Percentiles rank a stretch among this genome's conserved stretches.
phyloP scores from a whole-genome alignment of 2,329 filamentous ascomycete species.

The Aspergillus glaucus region DNA sequence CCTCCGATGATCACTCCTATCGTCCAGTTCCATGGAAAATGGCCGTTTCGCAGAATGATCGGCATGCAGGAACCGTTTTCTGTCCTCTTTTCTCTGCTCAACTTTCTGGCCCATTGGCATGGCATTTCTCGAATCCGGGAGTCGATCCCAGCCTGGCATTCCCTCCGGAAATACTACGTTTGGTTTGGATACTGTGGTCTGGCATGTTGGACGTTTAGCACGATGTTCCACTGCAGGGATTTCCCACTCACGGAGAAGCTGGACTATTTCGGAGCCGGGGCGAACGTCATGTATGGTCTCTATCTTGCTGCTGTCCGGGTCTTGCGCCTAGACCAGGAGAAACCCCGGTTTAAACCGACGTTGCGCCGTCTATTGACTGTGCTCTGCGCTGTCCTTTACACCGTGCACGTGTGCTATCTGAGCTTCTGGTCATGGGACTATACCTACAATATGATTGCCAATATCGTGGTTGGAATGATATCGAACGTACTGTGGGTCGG shows the following conservation, averaged over 20 bases:
- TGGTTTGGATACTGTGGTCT: constrained; percentile 74
- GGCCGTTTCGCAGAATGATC: constrained; percentile 86
- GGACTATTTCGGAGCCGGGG: constrained; percentile 93
- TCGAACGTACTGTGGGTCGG: constrained; percentile 81
- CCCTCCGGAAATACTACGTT: constrained; percentile 74
- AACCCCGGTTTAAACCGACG: constrained; percentile 42
- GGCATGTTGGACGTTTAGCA: constrained; percentile 78
- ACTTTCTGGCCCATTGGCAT: constrained; percentile 76
- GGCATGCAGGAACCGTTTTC: constrained; percentile 94
- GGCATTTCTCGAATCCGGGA: constrained; percentile 67
- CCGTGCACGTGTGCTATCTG: constrained; percentile 73
- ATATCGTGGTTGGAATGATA: constrained; percentile 71
- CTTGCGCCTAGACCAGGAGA: constrained; percentile 66
- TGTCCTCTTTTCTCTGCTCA: constrained; percentile 87
- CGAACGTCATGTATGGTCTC: constrained; percentile 81
- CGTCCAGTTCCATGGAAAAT: constrained; percentile 96
- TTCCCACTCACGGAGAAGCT: constrained; percentile 81
- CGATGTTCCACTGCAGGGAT: constrained; percentile 88
- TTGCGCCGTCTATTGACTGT: constrained; percentile 69
- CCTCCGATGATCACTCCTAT: constrained; percentile 60
- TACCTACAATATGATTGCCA: constrained; percentile 95
- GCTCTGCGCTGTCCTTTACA: constrained; percentile 65
- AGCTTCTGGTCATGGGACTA: constrained; percentile 89
- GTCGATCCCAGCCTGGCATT: constrained; percentile 64
- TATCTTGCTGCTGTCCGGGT: constrained; percentile 79